Percentiles rank a stretch among this genome's conserved stretches.
These are phyloP conservation scores for Scheffersomyces parashehatae DNA, from an alignment of 1,139 yeast species.

Conservation along the genomic window DNA sequence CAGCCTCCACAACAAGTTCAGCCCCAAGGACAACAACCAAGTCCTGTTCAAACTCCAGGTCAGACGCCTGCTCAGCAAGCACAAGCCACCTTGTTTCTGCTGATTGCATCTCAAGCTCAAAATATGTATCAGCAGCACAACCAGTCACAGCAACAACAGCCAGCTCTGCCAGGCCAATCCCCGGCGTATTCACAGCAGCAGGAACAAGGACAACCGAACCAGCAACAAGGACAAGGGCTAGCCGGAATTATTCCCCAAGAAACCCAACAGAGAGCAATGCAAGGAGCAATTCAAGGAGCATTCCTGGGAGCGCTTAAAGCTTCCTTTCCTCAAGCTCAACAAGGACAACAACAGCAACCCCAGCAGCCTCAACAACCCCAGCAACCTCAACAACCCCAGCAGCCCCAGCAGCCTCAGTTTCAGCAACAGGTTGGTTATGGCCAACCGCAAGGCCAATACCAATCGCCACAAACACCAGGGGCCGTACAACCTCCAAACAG, in stretches of 20 bases:
- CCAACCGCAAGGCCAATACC: constrained; percentile 5
- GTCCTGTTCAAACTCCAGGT: neutral
- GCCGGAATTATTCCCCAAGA: neutral
- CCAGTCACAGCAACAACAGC: neutral
- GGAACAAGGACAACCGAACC: neutral
- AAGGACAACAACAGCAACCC: constrained; percentile 6
- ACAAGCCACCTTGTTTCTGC: too few relatives aligned
- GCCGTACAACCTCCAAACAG: constrained; percentile 2
- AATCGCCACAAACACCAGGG: constrained; percentile 3
- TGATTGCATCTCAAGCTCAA: neutral
- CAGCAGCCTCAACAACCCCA: constrained; percentile 1
- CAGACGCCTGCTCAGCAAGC: neutral
- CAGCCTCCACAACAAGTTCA: neutral
- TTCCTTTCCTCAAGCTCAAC: constrained; percentile 5
- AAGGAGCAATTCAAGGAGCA: too few relatives aligned
- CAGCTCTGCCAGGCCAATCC: neutral
- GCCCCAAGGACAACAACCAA: neutral
- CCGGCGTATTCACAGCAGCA: neutral
- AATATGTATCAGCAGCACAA: neutral
- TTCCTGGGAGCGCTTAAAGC: too few relatives aligned
- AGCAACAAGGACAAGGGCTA: neutral
- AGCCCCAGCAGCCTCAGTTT: neutral
- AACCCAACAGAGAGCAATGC: constrained; percentile 2
- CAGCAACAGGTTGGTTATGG: neutral
- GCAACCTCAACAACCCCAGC: constrained; percentile 1